These are phyloP conservation scores for Stachybotrys echinatus DNA, from an alignment of 2,329 filamentous ascomycete genomes.

Conservation along the genomic window DNA sequence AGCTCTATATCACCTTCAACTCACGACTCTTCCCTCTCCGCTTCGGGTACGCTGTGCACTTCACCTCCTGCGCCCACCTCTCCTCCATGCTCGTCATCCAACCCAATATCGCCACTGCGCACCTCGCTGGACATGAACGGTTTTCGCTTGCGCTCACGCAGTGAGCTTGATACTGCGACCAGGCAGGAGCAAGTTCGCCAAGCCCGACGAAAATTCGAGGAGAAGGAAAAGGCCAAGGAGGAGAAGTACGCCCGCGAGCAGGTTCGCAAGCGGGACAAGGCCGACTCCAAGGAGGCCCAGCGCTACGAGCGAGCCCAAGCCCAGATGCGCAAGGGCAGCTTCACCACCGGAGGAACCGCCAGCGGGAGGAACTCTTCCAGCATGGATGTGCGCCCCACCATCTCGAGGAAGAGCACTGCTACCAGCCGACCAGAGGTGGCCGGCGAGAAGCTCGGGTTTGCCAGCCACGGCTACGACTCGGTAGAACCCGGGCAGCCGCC, in stretches of 20 bases:
- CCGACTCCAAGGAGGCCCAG: constrained; percentile 50
- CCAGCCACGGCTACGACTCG: constrained; percentile 41
- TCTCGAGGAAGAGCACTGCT: constrained; percentile 20
- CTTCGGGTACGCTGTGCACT: constrained; percentile 17
- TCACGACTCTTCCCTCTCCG: constrained; percentile 19
- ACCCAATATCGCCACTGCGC: constrained; percentile 47
- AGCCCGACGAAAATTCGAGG: constrained; percentile 58
- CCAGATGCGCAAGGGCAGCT: constrained; percentile 34
- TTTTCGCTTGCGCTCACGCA: constrained; percentile 56
- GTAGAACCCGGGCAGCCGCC: constrained; percentile 23
- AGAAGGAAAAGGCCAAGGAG: constrained; percentile 56
- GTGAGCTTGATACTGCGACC: constrained; percentile 50
- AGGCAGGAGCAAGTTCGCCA: constrained; percentile 54
- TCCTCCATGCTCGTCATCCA: constrained; percentile 21
- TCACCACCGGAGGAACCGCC: constrained; percentile 23
- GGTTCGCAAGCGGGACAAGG: constrained; percentile 52
- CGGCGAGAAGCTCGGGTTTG: constrained; percentile 39
- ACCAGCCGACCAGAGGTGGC: constrained; percentile 13
- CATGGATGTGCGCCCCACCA: constrained; percentile 20
- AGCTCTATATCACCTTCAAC: constrained; percentile 20
- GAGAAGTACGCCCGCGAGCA: constrained; percentile 58
- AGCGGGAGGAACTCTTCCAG: constrained; percentile 25
- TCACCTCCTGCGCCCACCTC: constrained; percentile 14
- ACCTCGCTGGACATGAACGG: constrained; percentile 51
- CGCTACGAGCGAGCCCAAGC: constrained; percentile 42